phyloP scores from a whole-genome alignment of 2,329 filamentous ascomycete genomes.

The Colletotrichum cordylinicola region DNA sequence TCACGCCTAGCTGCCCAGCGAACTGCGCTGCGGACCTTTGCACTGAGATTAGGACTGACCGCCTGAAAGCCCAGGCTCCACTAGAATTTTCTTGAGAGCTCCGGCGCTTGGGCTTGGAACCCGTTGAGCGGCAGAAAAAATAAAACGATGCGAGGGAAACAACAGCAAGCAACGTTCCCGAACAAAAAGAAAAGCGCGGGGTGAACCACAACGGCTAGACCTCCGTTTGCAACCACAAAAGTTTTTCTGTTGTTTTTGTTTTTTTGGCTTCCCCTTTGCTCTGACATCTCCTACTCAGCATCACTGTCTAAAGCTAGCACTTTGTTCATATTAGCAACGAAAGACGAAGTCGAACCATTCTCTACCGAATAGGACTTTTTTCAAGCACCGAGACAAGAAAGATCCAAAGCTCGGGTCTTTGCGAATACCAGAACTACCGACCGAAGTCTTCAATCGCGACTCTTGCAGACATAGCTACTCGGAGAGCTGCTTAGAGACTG shows the following conservation, averaged over 20 bases:
- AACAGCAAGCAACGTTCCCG: neutral
- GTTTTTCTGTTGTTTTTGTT: neutral
- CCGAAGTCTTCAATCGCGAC: neutral
- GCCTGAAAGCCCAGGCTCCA: neutral
- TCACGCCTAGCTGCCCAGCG: neutral
- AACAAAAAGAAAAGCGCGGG: neutral
- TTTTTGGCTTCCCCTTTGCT: neutral
- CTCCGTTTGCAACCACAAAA: neutral
- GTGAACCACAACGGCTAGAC: neutral
- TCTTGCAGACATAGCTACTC: neutral
- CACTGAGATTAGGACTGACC: neutral
- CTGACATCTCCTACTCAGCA: neutral
- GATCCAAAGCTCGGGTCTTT: neutral
- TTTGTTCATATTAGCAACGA: neutral
- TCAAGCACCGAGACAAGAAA: neutral
- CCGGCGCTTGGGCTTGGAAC: neutral
- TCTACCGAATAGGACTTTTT: neutral
- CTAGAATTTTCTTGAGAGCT: conserved; percentile 9
- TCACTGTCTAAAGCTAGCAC: neutral
- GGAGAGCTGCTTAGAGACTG: neutral
- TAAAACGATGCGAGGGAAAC: neutral
- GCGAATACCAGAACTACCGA: neutral
- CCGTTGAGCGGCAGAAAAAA: neutral
- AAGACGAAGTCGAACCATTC: neutral
- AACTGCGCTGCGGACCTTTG: neutral